A percentile compares a stretch with the other conserved stretches of the same genome.
These are phyloP conservation scores for Wickerhamiella nectarea DNA, from an alignment of 805 yeast genomes.

Conservation along the genomic window DNA sequence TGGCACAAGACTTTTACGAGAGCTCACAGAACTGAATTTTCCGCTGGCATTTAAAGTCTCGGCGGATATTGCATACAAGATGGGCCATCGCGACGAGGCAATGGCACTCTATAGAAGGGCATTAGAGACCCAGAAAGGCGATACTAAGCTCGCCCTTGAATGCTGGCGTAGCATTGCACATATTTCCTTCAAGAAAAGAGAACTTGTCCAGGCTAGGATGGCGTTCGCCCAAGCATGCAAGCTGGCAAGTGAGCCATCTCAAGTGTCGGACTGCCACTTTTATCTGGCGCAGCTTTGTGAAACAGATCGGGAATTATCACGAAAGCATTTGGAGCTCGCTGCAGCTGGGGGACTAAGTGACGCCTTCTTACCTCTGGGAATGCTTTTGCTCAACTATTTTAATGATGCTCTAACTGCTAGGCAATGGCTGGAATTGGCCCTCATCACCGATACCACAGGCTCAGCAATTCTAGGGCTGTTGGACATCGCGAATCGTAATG, in stretches of 20 bases:
- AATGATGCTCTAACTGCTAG: conserved; percentile 43
- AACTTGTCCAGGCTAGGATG: conserved; percentile 39
- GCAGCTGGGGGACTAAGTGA: conserved; percentile 70
- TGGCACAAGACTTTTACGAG: conserved; percentile 47
- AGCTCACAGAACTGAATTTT: conserved; percentile 46
- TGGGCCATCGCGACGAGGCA: conserved; percentile 37
- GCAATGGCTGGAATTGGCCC: conserved; percentile 79
- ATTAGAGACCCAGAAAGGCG: conserved; percentile 32
- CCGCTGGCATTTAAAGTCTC: conserved; percentile 65
- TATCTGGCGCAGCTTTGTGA: conserved; percentile 58
- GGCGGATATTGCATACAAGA: conserved; percentile 57
- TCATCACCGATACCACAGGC: conserved; percentile 18
- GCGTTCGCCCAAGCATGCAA: conserved; percentile 48
- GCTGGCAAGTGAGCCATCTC: conserved; percentile 36
- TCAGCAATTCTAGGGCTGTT: conserved; percentile 18
- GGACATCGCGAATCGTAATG: conserved; percentile 11
- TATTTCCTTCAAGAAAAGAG: conserved; percentile 41
- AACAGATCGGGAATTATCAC: conserved; percentile 48
- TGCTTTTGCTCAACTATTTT: conserved; percentile 66
- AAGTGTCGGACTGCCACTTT: conserved; percentile 62
- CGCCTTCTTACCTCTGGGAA: conserved; percentile 63
- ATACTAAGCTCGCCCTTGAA: conserved; percentile 53
- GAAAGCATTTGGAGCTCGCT: conserved; percentile 60
- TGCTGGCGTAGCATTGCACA: conserved; percentile 51
- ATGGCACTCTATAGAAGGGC: conserved; percentile 42